These are phyloP conservation scores for Manihot esculenta DNA, from an alignment of 441 rosid genomes.

Conservation along the genomic window DNA sequence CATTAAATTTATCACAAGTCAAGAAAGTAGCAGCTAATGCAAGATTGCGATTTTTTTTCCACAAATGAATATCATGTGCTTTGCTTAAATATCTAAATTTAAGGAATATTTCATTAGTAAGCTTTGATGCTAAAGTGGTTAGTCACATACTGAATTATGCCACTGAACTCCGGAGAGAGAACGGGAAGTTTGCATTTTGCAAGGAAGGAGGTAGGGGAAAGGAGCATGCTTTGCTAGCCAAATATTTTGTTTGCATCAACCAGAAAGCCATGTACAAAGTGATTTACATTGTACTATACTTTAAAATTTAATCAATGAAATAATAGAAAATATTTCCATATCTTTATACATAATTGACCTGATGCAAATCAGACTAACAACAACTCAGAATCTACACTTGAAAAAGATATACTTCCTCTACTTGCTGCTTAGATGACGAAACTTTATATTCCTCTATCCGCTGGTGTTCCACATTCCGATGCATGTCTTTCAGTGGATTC, in stretches of 20 bases:
- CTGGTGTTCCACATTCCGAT: constrained; percentile 29
- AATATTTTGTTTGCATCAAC: background rate
- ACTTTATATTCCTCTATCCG: constrained; percentile 40
- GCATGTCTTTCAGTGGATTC: constrained; percentile 26
- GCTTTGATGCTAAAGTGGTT: background rate
- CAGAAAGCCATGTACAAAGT: background rate
- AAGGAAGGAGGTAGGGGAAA: background rate
- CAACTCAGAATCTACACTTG: constrained; percentile 14
- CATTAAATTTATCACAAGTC: background rate
- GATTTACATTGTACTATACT: background rate
- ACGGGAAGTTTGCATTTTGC: background rate
- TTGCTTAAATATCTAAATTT: background rate
- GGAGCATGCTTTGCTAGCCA: background rate
- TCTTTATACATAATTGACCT: background rate
- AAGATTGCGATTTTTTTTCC: background rate
- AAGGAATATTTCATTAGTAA: background rate
- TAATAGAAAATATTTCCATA: background rate
- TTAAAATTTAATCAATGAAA: background rate
- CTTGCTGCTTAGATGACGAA: constrained; percentile 40
- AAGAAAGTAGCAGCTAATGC: background rate
- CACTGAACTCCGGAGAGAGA: background rate
- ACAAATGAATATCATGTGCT: background rate
- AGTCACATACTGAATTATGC: background rate
- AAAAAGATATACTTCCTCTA: constrained; percentile 47
- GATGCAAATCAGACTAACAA: background rate